Conservation (phyloP, 2,329 filamentous ascomycete species). For the Aspergillus carbonarius region DNA sequence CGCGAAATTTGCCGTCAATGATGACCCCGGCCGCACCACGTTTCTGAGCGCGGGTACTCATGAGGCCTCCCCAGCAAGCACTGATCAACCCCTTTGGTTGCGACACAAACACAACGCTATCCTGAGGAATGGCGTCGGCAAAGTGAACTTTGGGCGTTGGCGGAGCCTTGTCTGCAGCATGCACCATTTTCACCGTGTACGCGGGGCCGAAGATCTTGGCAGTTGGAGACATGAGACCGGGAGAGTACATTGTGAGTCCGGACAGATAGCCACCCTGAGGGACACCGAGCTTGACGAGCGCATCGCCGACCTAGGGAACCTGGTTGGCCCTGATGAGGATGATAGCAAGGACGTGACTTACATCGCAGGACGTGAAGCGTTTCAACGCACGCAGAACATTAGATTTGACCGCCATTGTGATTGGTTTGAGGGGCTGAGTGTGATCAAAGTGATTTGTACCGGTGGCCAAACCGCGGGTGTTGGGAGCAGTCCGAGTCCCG, state of each 20-base stretch:
- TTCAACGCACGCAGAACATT: neutral
- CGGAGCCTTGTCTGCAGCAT: constrained; percentile 29
- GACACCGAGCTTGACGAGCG: constrained; percentile 34
- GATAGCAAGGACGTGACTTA: neutral
- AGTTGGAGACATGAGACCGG: constrained; percentile 16
- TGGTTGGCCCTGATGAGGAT: neutral
- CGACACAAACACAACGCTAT: constrained; percentile 38
- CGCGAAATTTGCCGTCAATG: constrained; percentile 41
- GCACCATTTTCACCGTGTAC: constrained; percentile 36
- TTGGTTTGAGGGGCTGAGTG: neutral
- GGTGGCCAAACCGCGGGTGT: no score
- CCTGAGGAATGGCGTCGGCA: constrained; percentile 35
- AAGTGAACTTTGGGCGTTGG: constrained; percentile 36
- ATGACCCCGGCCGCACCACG: constrained; percentile 39
- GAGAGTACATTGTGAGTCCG: constrained; percentile 34
- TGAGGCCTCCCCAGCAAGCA: constrained; percentile 42
- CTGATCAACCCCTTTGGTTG: constrained; percentile 35
- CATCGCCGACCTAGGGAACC: constrained; percentile 32
- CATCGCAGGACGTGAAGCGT: constrained; percentile 11
- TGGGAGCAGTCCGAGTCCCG: neutral
- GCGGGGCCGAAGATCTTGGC: constrained; percentile 32
- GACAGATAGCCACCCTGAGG: constrained; percentile 37
- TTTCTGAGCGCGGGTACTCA: constrained; percentile 37
- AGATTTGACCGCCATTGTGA: constrained; percentile 10
- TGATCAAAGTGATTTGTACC: neutral